Percentiles rank a stretch among this genome's conserved stretches.
Conservation (phyloP, 495 filamentous ascomycete genomes). For the Margaritispora aquatica region DNA sequence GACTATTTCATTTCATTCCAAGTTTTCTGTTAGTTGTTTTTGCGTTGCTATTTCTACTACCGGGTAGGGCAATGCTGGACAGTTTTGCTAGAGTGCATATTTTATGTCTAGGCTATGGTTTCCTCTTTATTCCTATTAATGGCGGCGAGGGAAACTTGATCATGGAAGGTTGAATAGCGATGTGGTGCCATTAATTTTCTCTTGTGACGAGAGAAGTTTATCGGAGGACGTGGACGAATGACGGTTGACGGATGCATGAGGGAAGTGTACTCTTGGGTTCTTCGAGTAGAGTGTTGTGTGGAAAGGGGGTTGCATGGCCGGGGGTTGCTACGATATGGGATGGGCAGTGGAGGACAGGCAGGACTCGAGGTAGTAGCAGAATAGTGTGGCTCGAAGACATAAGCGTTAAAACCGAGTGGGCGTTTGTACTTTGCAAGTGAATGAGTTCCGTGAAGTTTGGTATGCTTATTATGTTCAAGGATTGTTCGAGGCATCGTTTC, state of each 20-base stretch:
- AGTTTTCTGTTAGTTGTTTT: neutral
- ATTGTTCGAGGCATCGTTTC: too few relatives aligned
- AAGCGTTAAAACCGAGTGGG: too few relatives aligned
- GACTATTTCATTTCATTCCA: slow-evolving; percentile 9
- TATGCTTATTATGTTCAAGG: too few relatives aligned
- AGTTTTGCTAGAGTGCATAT: neutral
- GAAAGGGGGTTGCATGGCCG: neutral
- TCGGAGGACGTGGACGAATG: neutral
- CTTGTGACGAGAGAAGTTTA: neutral
- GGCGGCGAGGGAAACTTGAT: neutral
- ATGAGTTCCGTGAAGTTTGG: too few relatives aligned
- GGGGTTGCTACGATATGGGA: neutral
- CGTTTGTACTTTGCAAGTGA: too few relatives aligned
- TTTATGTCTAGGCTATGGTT: neutral
- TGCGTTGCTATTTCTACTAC: neutral
- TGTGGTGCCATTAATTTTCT: neutral
- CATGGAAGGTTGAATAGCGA: neutral
- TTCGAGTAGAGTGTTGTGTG: neutral
- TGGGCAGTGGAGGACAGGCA: neutral
- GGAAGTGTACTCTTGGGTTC: neutral
- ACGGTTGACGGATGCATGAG: neutral
- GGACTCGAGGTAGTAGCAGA: neutral
- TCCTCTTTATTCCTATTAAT: slow-evolving; percentile 12
- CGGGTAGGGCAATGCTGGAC: neutral
- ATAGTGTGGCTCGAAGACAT: neutral